These are phyloP conservation scores for Colletotrichum cuscutae DNA, from an alignment of 2,329 filamentous ascomycete species.

Conservation along the genomic window DNA sequence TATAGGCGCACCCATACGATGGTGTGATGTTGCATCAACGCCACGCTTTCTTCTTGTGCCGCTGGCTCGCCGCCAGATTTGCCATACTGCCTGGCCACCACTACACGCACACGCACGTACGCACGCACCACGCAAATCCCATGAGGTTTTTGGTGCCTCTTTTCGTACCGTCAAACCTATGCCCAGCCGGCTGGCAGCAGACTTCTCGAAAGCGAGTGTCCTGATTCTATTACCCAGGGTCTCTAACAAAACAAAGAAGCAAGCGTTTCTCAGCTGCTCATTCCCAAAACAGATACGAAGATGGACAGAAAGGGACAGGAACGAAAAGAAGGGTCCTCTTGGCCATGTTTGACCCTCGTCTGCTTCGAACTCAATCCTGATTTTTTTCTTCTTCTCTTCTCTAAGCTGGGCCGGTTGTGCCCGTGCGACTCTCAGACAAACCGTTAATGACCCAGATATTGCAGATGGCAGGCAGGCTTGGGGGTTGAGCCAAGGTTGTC, in stretches of 20 bases:
- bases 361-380: not conserved
- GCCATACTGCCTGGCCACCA: not conserved
- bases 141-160: not conserved
- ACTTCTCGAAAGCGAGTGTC: not conserved
- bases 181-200: conserved; percentile 9
- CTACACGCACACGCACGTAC: not conserved
- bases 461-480: not conserved
- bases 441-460: conserved; percentile 12
- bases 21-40: conserved; percentile 28
- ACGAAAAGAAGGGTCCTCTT: conserved; percentile 27
- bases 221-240: conserved; percentile 6
- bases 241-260: conserved; percentile 14
- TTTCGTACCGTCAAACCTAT: conserved; percentile 15
- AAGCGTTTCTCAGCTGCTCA: conserved; percentile 1
- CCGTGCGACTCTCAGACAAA: not conserved
- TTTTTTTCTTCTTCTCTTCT: conserved; percentile 4
- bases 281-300: conserved; percentile 15
- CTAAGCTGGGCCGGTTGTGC: not conserved
- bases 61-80: not conserved
- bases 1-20: conserved; percentile 8
- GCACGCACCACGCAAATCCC: not conserved
- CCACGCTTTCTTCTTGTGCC: conserved; percentile 21
- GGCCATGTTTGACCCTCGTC: conserved; percentile 1
- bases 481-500: conserved; percentile 4
- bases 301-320: conserved; percentile 10